Percentiles rank a stretch among this genome's conserved stretches.
phyloP scores from a whole-genome alignment of 1,284 basidiomycete species.

The Thecaphora thlaspeos region DNA sequence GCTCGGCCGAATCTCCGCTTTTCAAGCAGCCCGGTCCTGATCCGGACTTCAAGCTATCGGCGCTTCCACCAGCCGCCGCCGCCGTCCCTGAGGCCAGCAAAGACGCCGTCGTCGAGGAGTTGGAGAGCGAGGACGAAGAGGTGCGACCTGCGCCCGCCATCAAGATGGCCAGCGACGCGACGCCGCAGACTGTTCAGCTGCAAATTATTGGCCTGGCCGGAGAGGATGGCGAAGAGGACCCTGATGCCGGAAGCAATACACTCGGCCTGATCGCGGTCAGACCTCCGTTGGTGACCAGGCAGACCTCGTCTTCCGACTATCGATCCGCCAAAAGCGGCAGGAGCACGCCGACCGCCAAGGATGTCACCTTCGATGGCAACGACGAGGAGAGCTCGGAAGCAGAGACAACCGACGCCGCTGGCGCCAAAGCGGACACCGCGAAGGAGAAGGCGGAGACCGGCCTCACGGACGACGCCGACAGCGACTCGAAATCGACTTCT shows the following conservation, averaged over 20 bases:
- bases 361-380: slow-evolving; percentile 5
- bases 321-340: slow-evolving; percentile 26
- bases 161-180: no score
- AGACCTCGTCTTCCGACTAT: slow-evolving; percentile 21
- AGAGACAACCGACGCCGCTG: background rate
- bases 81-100: background rate
- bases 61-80: background rate
- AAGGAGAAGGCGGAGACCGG: background rate
- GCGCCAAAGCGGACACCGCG: background rate
- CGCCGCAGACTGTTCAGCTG: background rate
- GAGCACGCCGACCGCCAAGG: slow-evolving; percentile 15
- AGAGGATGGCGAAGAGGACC: no score
- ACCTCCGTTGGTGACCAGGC: slow-evolving; percentile 1
- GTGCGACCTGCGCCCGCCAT: no score
- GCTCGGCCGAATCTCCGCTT: background rate
- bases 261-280: background rate
- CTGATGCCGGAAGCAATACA: background rate
- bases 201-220: no score
- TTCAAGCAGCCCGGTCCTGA: background rate
- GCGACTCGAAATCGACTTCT: slow-evolving; percentile 4
- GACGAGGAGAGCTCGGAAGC: background rate
- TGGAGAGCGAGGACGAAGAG: no score
- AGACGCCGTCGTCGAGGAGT: background rate
- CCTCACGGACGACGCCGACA: background rate
- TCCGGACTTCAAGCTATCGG: background rate